Base-by-base conservation (phyloP, 257 asterid genomes). In the Solanum rostratum region DNA sequence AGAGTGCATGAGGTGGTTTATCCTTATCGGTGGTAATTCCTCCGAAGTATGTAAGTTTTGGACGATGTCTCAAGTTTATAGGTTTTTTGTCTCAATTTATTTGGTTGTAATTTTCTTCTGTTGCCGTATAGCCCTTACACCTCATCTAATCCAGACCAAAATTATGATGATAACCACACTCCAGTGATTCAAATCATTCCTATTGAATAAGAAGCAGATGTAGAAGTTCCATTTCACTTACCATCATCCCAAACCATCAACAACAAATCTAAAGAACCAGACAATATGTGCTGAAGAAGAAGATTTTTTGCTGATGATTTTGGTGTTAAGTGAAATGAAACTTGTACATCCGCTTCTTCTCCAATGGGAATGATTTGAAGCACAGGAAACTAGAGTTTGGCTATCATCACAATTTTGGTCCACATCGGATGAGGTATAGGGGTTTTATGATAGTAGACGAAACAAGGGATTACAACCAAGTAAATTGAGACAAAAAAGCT, bases 301-400 rank as follows among this genome's bases (percentile, higher is more conserved):
- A 4, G 84, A 83, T 33, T 83, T 29, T 27, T 16, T 19, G 84
- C 52, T 79, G 45, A 74, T 49, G 73, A 80, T 69, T 19, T 22
- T 60, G 30, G 80, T 45, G 84, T 55, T 68, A 54, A 50, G 29
- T 81, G 82, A 14, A 30, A 41, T 29, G 83, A 71, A 37, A 39
- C 41, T 80, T 76, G 84, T 63, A 19, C 18, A 68, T 57, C 87
- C 65, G 9, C 85, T 73, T 27, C 19, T 81, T 85, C 93, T 87
- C 91, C 93, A 59, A 85, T 84, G 14, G 91, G 88, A 82, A 66
- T 49, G 46, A 84, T 66, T 57, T 92, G 89, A 82, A 91, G 71
- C 68, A n/a, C n/a, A n/a, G n/a, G n/a, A n/a, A n/a, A 86, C 18
- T 1, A 86, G 91, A 55, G 88, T 90, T 24, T 2, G 4, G 4